phyloP scores from a whole-genome alignment of 306 rosid genomes.

The Prinsepia uniflora region DNA sequence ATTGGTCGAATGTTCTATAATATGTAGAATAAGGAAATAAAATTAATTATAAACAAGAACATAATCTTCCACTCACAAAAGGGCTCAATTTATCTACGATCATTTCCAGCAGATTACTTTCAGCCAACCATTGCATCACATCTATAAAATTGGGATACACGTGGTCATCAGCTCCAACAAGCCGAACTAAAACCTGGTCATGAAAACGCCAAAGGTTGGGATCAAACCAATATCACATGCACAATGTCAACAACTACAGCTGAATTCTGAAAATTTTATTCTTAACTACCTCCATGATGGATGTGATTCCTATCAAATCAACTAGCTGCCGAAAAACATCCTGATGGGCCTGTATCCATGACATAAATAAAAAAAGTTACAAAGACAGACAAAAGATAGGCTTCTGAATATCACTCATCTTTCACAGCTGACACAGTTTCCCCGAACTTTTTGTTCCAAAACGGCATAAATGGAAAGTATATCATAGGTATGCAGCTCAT shows the following conservation, averaged over 20 bases:
- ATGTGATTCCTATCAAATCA: constrained; percentile 96
- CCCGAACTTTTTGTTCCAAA: not conserved
- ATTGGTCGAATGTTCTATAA: not conserved
- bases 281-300: constrained; percentile 88
- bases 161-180: constrained; percentile 92
- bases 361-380: constrained; percentile 20
- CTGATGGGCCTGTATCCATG: constrained; percentile 74
- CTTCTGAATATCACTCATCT: not conserved
- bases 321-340: constrained; percentile 81
- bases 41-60: not conserved
- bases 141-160: constrained; percentile 89
- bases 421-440: not conserved
- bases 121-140: constrained; percentile 97
- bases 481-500: not conserved
- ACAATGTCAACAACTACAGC: constrained; percentile 3
- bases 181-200: constrained; percentile 87
- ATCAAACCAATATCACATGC: constrained; percentile 12
- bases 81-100: constrained; percentile 90
- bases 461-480: no score
- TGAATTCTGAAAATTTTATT: not conserved
- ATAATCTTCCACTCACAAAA: constrained; percentile 51
- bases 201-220: constrained; percentile 25
- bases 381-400: constrained; percentile 2
- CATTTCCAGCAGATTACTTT: constrained; percentile 94
- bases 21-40: not conserved